Evolutionary conservation across 176 grass and related monocot genomes (phyloP), one percentile per base, ranked within the genome.

Genomic region (Oryza glumipatula): DNA sequence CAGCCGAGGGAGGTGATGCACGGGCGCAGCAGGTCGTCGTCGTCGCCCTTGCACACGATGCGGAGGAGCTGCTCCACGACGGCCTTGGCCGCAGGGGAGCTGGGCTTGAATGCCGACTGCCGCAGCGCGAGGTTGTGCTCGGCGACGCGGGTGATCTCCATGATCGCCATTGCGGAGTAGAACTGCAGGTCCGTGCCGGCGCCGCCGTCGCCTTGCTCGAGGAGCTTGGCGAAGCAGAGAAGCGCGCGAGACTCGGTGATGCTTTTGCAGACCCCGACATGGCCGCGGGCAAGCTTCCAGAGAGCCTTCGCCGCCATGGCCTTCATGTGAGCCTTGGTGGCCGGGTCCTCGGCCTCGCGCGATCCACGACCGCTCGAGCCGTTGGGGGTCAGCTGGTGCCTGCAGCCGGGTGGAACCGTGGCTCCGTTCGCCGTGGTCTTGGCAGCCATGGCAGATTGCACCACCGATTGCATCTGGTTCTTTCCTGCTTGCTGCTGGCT

Each of bases 291-390:
- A 17, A 98, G 89, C 61, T 76, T 86, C 89, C 91, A 98, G 17
- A 98, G 81, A 6, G 93, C 95, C 67, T 95, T 88, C 43, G 95
- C 95, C n/a, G 92, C 95, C 95, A 92, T 98, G 70, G 93, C 91
- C 89, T 98, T 95, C 87, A 98, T 85, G 14, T 60, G 33, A 7
- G 87, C 82, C 84, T 95, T 98, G 30, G 84, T 90, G 26, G 74
- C 87, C 28, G 89, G 86, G 78, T 93, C 92, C 74, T 93, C 95
- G 49, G 72, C 72, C 58, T 87, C 77, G 68, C 86, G 89, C 44
- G 54, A 66, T 41, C 89, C 86, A 28, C 77, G 91, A 38, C 70
- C 73, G 56, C 56, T 61, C 56, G 19, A 61, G 56, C 56, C 56
- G 76, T 70, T 83, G 2, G 80, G 60, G 13, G 65, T 74, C 67